phyloP scores from a whole-genome alignment of 2,329 filamentous ascomycete species.

The Aspergillus hortae region DNA sequence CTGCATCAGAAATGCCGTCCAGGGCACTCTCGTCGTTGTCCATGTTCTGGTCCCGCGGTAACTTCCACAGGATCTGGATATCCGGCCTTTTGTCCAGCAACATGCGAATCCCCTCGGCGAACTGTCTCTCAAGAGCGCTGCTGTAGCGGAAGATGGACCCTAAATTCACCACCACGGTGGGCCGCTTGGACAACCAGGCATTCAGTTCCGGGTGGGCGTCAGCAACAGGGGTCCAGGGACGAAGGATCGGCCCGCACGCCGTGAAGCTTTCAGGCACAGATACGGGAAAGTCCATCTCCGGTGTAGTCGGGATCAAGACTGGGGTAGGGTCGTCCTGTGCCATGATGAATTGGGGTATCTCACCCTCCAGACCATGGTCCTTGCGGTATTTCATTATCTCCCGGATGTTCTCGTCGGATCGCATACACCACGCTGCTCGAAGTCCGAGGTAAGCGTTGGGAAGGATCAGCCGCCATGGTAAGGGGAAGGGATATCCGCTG shows the following conservation, averaged over 20 bases:
- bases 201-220: slow-evolving; percentile 37
- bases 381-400: slow-evolving; percentile 23
- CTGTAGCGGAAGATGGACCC: slow-evolving; percentile 34
- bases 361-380: slow-evolving; percentile 15
- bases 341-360: slow-evolving; percentile 12
- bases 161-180: slow-evolving; percentile 45
- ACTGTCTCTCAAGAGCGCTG: slow-evolving; percentile 29
- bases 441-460: slow-evolving; percentile 40
- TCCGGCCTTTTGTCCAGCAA: slow-evolving; percentile 29
- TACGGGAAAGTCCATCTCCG: slow-evolving; percentile 34
- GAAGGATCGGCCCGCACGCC: slow-evolving; percentile 44
- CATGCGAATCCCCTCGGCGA: slow-evolving; percentile 34
- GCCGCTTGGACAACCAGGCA: slow-evolving; percentile 37
- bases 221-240: slow-evolving; percentile 23
- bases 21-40: slow-evolving; percentile 9
- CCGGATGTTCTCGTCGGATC: slow-evolving; percentile 16
- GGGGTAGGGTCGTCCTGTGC: slow-evolving; percentile 1
- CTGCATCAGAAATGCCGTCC: slow-evolving; percentile 18
- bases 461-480: slow-evolving; percentile 39
- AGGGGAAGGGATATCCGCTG: slow-evolving; percentile 41
- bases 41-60: slow-evolving; percentile 7
- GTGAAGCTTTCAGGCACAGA: slow-evolving; percentile 32
- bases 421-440: slow-evolving; percentile 17
- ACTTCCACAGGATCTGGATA: slow-evolving; percentile 35
- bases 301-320: slow-evolving; percentile 17